Evolutionary conservation across 352 stramenopile genomes (phyloP).

Genomic region (Thalassiosira ordinaria): DNA sequence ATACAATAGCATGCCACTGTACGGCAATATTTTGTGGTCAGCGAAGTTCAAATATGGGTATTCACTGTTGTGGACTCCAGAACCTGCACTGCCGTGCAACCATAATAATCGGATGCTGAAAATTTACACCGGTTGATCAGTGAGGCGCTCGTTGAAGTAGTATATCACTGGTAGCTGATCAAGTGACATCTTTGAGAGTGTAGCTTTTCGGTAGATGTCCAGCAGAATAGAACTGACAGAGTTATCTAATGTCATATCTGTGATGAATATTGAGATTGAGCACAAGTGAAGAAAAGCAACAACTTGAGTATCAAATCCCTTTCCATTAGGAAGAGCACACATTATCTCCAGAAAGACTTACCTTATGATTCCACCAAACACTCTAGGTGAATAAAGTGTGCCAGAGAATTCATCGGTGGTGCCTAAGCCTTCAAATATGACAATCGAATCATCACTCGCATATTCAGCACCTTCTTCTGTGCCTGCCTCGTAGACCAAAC

Average conservation of each 20-base stretch:
- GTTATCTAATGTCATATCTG: not conserved
- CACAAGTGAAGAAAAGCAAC: not conserved
- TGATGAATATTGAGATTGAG: not conserved
- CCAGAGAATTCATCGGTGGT: constrained; percentile 20
- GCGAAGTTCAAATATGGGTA: not conserved
- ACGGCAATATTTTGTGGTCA: no score
- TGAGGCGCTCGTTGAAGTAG: not conserved
- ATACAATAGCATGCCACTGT: not conserved
- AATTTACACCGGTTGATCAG: not conserved
- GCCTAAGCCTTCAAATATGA: constrained; percentile 32
- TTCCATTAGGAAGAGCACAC: not conserved
- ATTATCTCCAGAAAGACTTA: not conserved
- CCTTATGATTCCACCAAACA: constrained; percentile 3
- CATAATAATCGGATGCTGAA: not conserved
- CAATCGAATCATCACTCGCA: constrained; percentile 10
- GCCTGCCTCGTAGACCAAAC: constrained; percentile 23
- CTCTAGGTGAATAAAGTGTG: no score
- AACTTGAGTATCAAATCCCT: not conserved
- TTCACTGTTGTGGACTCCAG: no score
- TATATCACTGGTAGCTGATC: not conserved
- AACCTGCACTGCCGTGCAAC: not conserved
- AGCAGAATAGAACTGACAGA: not conserved
- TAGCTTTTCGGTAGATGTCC: not conserved
- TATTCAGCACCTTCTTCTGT: not conserved
- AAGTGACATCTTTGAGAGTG: not conserved